Evolutionary conservation across 176 grass and related monocot genomes (phyloP), one percentile per base, ranked within the genome.

Genomic region (Carex cristatella): DNA sequence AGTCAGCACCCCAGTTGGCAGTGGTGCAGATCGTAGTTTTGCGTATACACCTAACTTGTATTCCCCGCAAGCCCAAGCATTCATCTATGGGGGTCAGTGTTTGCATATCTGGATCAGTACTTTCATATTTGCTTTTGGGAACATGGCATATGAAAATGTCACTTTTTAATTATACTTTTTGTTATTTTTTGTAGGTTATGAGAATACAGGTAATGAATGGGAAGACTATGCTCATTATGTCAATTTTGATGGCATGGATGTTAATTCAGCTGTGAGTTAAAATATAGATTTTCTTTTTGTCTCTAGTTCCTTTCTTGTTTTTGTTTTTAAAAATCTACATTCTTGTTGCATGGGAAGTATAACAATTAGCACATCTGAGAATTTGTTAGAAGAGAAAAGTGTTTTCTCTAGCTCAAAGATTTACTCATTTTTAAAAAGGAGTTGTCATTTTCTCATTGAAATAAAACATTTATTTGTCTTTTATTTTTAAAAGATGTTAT

Each of bases 181-280:
- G 48, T 83, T 55, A 66, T 65, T 68, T 81, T 81, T 59, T 79
- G n/a, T 88, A 69, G 92, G 94, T 65, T 91, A 92, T 2, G 89
- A 94, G 57, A 92, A 91, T 84, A 37, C 89, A 84, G 70, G 69
- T 69, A 85, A 86, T 73, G 95, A 93, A 82, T 90, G 91, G 88
- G 94, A 97, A 81, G 80, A 74, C 14, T 94, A 93, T 70, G 83
- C 89, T 91, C 95, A 84, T 58, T 93, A 88, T 82, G 69, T 89
- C 69, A 88, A 86, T 85, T 53, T 80, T 80, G 95, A 94, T 54
- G 91, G 92, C 79, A 76, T 98, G 82, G 92, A 98, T 88, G 80
- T 90, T 74, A 86, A 88, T 69, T 78, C 89, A 77, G 13, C 86
- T 38, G 92, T 98, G 88, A 93, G 91, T 87, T 40, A 40, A 40